Evolutionary conservation across 2,329 filamentous ascomycete species (phyloP).

Genomic region (Pseudopyricularia cyperi): DNA sequence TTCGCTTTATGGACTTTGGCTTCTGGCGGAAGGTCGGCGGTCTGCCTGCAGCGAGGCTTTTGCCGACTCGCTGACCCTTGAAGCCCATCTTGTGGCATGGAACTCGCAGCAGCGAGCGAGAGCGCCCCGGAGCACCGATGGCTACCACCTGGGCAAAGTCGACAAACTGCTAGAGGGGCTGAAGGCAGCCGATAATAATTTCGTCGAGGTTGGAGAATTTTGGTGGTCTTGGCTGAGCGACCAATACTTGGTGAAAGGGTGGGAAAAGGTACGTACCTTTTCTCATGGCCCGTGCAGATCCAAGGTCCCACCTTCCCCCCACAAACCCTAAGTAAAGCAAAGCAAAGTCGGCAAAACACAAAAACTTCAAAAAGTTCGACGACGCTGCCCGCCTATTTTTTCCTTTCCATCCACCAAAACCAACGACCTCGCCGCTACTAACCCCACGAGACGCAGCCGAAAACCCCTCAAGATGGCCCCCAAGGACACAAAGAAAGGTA

Average conservation of each 20-base stretch:
- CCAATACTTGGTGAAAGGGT: background rate
- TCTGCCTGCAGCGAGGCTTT: slow-evolving; percentile 38
- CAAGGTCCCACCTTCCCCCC: background rate
- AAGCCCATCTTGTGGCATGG: slow-evolving; percentile 25
- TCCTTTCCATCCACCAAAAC: background rate
- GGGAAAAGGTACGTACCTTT: background rate
- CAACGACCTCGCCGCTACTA: background rate
- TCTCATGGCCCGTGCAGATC: background rate
- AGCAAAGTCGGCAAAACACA: background rate
- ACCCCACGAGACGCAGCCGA: slow-evolving; percentile 4
- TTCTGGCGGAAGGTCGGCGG: slow-evolving; percentile 38
- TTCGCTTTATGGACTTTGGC: slow-evolving; percentile 47
- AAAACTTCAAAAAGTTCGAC: background rate
- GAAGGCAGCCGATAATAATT: background rate
- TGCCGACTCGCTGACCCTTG: slow-evolving; percentile 27
- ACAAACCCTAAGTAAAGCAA: background rate
- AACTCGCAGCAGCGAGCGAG: background rate
- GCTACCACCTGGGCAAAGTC: background rate
- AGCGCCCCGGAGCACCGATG: background rate
- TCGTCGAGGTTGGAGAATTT: too few species aligned
- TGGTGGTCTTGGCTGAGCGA: too few species aligned
- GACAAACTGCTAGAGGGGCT: background rate
- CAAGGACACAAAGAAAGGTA: slow-evolving; percentile 27
- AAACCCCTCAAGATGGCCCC: slow-evolving; percentile 22
- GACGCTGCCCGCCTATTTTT: background rate